A percentile compares a stretch with the other conserved stretches of the same genome.
Evolutionary conservation across 2,329 filamentous ascomycete genomes (phyloP).

Genomic region (Hortaea werneckii): DNA sequence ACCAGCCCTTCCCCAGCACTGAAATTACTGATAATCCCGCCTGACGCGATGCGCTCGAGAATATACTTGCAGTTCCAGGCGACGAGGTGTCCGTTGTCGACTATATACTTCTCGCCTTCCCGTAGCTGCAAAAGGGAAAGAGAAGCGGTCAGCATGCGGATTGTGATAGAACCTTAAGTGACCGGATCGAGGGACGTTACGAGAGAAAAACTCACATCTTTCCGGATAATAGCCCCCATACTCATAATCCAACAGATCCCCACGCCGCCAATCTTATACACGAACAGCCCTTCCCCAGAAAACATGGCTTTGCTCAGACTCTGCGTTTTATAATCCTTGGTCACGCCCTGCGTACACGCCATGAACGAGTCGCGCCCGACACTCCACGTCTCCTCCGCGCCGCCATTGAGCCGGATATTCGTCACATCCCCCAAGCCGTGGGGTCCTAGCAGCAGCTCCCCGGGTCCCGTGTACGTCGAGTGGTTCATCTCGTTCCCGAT

Average conservation of each 20-base stretch:
- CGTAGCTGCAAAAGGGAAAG: conserved; percentile 30
- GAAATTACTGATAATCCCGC: conserved; percentile 82
- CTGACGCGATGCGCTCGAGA: conserved; percentile 79
- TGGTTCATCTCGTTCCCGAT: conserved; percentile 67
- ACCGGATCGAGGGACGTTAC: no score
- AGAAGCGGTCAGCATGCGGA: no score
- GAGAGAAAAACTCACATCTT: conserved; percentile 62
- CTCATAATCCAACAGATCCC: conserved; percentile 85
- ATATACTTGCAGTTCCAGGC: conserved; percentile 96
- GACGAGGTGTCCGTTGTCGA: conserved; percentile 64
- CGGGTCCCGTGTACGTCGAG: conserved; percentile 78
- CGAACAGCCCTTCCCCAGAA: conserved; percentile 81
- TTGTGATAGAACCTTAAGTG: no score
- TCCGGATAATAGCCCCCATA: conserved; percentile 89
- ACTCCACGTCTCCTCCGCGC: conserved; percentile 58
- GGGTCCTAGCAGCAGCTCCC: conserved; percentile 79
- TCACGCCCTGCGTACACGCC: conserved; percentile 73
- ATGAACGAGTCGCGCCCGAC: conserved; percentile 82
- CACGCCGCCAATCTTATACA: conserved; percentile 73
- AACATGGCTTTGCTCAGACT: conserved; percentile 85
- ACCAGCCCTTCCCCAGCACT: conserved; percentile 78
- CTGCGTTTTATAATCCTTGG: conserved; percentile 76
- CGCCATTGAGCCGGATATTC: conserved; percentile 60
- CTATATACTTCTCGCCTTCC: conserved; percentile 61
- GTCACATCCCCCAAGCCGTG: conserved; percentile 75